Evolutionary conservation across 192 early-diverging fungal genomes (phyloP).

Genomic region (Cetraspora pellucida): DNA sequence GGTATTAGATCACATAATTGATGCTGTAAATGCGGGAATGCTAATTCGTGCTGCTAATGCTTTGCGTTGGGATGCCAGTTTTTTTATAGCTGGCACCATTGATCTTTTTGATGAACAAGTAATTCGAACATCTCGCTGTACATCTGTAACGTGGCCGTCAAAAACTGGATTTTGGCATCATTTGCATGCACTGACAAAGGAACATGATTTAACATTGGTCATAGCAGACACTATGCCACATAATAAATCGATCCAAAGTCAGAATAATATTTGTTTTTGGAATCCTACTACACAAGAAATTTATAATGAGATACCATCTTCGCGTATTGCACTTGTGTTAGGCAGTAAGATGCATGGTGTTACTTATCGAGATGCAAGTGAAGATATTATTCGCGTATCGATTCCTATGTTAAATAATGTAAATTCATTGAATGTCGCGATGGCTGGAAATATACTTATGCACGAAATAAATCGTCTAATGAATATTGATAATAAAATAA

Average conservation of each 20-base stretch:
- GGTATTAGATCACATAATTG: constrained; percentile 48
- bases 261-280: constrained; percentile 11
- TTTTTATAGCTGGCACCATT: constrained; percentile 43
- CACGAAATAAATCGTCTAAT: constrained; percentile 22
- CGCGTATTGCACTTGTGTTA: constrained; percentile 1
- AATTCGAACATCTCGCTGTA: constrained; percentile 47
- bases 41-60: constrained; percentile 52
- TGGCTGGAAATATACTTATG: constrained; percentile 20
- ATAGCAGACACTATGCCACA: background rate
- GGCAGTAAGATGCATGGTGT: constrained; percentile 2
- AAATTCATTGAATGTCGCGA: constrained; percentile 6
- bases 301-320: background rate
- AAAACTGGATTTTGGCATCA: background rate
- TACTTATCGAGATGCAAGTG: background rate
- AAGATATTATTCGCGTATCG: constrained; percentile 2
- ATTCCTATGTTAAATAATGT: constrained; percentile 14
- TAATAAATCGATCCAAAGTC: background rate
- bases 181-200: background rate
- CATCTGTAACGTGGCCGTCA: constrained; percentile 44
- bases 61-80: constrained; percentile 47
- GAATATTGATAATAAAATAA: background rate
- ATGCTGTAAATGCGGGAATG: constrained; percentile 52
- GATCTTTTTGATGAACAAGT: constrained; percentile 55
- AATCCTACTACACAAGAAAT: background rate
- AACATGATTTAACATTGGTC: background rate